Base-by-base conservation (phyloP, 1,284 basidiomycete genomes). In the Paramarasmius palmivorus region DNA sequence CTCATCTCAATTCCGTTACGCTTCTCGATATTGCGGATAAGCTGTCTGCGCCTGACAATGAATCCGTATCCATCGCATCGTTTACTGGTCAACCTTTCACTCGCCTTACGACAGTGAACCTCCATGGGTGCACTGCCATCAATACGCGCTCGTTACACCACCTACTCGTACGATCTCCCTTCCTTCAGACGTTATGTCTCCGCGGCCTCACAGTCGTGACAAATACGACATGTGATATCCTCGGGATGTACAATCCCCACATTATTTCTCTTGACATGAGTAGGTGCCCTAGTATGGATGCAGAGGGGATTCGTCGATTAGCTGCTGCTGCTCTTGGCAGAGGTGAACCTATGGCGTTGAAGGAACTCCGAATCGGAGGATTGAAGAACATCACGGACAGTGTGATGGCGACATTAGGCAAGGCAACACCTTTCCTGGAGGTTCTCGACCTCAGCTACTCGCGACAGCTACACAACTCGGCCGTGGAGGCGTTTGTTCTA, bases 391-490 rank as follows among this genome's bases (percentile, higher is more conserved):
- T 87, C 46, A 75, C 81, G 12, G 83, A 86, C 59, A 70, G 73
- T 6, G 78, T 83, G 56, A 78, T 96, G 75, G 65, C 69, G 17
- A 69, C 71, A 10, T 72, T 92, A 36, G 90, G 85, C 1, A 77
- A 72, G 57, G 84, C 79, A 3, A 78, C 87, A 1, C 88, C 88
- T n/a, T 72, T 77, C 59, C 77, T 96, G 10, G 86, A 92, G 65
- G 79, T 90, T n/a, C 75, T 97, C 8, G 93, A 96, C 67, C 71
- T 95, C 49, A 90, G 85, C 67, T 86, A 89, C 61, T 81, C 82
- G 50, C 74, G 75, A 25, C 79, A 84, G 47, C 68, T 96, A 55
- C 85, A 85, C 61, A 92, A 94, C 66, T 84, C 84, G 1, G 82
- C 86, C 2, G 59, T 95, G 54, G 84, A 87, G 36, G 84, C 84